These are phyloP conservation scores for Tricholomella constricta DNA, from an alignment of 768 basidiomycete genomes.

Conservation along the genomic window DNA sequence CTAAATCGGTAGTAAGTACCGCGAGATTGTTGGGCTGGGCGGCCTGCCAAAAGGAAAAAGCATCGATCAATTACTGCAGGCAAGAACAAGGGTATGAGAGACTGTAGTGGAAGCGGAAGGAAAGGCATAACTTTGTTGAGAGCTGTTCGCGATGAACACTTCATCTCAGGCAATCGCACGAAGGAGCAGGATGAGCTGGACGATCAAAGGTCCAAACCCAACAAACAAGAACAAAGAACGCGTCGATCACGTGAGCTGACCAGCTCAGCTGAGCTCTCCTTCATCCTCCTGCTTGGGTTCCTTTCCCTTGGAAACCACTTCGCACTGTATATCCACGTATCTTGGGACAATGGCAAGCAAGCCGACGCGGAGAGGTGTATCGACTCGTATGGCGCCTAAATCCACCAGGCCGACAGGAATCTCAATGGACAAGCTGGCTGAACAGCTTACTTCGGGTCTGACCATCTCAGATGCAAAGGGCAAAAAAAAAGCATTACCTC, in stretches of 20 bases:
- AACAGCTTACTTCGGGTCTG: slow-evolving; percentile 28
- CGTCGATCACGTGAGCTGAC: slow-evolving; percentile 4
- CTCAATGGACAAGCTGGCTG: slow-evolving; percentile 29
- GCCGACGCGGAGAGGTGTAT: neutral
- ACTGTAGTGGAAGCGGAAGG: no score
- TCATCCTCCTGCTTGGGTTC: neutral
- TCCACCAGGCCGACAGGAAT: neutral
- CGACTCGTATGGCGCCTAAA: neutral
- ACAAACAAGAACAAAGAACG: neutral
- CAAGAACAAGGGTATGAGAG: no score
- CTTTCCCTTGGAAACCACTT: neutral
- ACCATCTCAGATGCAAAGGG: slow-evolving; percentile 31
- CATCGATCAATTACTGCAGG: no score
- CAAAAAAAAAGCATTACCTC: slow-evolving; percentile 27
- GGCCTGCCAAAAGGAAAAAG: no score
- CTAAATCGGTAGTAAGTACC: no score
- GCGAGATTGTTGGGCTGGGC: no score
- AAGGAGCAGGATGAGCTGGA: no score
- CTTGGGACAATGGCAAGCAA: neutral
- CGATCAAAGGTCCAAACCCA: no score
- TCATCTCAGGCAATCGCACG: no score
- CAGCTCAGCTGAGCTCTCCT: neutral
- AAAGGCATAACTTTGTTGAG: no score
- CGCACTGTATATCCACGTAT: no score
- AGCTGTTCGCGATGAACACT: no score